Base-by-base conservation (phyloP, 73 alveolate genomes). In the Paramecium tetraurelia region DNA sequence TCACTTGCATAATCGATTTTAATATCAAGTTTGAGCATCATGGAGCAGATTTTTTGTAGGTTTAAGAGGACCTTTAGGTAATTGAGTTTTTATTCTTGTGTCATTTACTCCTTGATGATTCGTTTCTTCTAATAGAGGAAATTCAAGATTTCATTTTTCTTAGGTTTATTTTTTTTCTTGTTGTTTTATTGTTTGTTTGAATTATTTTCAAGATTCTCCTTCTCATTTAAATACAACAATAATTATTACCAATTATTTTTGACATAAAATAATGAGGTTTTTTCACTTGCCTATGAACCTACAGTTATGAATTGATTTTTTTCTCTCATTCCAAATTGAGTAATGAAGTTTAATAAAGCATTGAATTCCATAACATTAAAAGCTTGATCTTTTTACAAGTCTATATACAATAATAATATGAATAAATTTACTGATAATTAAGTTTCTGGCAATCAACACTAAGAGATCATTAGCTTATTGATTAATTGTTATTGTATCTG, bases 1-100 rank as follows among this genome's bases (percentile, higher is more conserved):
- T 75, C 87, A 75, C 87, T 21, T 31, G 87, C 87, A 75, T 31
- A 75, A 75, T 75, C 87, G n/a, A 75, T 40, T 75, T 75, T 75
- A 36, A 75, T 75, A 75, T 75, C 59, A 21, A 75, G 35, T 75
- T 75, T 75, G 4, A 75, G 10, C 87, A 75, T 75, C 35, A 75
- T 75, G 10, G 68, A 75, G 35, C 87, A 36, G 8, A 75, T 75
- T 75, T 40, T 75, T 40, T 75, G 18, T 33, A 75, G 18, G 7
- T 75, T 75, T 36, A 40, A 14, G 38, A 75, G 31, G 2, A 75
- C 87, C 38, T 75, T 75, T 18, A 75, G 21, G 38, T 75, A 75
- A n/a, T 75, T 21, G 1, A 75, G 11, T 75, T 75, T 75, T 36
- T 75, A 29, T 36, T 75, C 87, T 75, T 75, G 38, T 3, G 87